Evolutionary conservation across 2,329 filamentous ascomycete species (phyloP).

Genomic region (Fusarium liriodendri): DNA sequence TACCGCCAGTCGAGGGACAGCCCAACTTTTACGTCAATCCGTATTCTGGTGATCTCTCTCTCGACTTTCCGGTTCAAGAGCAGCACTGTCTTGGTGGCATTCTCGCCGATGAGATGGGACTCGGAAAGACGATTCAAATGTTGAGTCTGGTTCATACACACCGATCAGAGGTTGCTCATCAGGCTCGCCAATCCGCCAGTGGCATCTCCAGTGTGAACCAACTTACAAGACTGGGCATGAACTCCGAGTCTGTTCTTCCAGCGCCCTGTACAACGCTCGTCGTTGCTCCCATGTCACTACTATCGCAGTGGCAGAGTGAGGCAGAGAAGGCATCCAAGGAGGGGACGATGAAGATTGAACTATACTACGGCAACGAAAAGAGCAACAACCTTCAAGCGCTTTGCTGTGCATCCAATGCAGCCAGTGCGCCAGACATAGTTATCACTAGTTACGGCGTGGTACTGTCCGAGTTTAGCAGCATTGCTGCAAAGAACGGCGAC

Average conservation of each 20-base stretch:
- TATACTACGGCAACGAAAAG: constrained; percentile 95
- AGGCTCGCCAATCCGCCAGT: constrained; percentile 47
- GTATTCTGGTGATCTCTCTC: constrained; percentile 92
- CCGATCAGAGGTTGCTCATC: constrained; percentile 65
- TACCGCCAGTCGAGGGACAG: constrained; percentile 74
- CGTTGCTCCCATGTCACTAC: constrained; percentile 94
- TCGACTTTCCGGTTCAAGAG: constrained; percentile 92
- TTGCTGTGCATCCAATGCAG: constrained; percentile 79
- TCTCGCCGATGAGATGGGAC: constrained; percentile 95
- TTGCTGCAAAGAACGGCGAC: constrained; percentile 74
- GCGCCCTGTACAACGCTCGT: constrained; percentile 94
- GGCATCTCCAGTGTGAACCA: constrained; percentile 63
- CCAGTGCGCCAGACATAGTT: constrained; percentile 85
- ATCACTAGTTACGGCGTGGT: constrained; percentile 96
- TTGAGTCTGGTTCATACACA: constrained; percentile 91
- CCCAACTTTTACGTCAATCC: constrained; percentile 93
- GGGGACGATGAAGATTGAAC: constrained; percentile 83
- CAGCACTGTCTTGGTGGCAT: constrained; percentile 95
- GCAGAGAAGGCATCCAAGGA: constrained; percentile 88
- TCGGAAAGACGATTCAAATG: constrained; percentile 99
- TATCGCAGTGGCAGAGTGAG: constrained; percentile 98
- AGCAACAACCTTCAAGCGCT: constrained; percentile 79
- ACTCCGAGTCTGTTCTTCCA: constrained; percentile 66
- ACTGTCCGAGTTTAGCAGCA: constrained; percentile 84
- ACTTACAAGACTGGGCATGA: constrained; percentile 71